Evolutionary conservation across 192 early-diverging fungal species (phyloP).

Genomic region (Coemansia sp.): DNA sequence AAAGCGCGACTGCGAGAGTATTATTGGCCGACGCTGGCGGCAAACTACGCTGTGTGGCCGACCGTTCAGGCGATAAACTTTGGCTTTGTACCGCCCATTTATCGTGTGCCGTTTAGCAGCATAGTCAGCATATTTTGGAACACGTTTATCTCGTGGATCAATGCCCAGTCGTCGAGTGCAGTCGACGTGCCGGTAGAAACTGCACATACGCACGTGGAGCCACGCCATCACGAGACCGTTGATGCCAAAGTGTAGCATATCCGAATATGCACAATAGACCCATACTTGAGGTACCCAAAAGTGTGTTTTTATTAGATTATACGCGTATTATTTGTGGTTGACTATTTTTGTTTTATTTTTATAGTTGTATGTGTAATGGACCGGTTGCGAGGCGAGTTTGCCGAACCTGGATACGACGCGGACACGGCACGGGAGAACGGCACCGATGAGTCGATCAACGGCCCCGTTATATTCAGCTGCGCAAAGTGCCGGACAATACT

Average conservation of each 20-base stretch:
- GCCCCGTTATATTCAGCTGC: constrained; percentile 50
- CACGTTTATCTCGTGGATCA: constrained; percentile 67
- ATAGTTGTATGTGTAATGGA: constrained; percentile 12
- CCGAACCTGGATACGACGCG: constrained; percentile 6
- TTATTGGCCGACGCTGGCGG: constrained; percentile 60
- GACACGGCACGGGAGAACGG: neutral
- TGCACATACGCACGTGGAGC: constrained; percentile 24
- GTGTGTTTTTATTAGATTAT: neutral
- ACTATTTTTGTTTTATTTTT: neutral
- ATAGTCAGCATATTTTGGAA: constrained; percentile 75
- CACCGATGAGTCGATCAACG: constrained; percentile 40
- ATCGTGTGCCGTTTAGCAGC: constrained; percentile 71
- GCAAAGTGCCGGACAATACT: constrained; percentile 49
- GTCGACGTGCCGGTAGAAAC: constrained; percentile 37
- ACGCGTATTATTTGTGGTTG: neutral
- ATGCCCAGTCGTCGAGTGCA: constrained; percentile 28
- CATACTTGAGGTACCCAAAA: neutral
- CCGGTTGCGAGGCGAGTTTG: constrained; percentile 17
- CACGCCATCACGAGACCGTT: constrained; percentile 8
- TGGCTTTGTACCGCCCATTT: constrained; percentile 64
- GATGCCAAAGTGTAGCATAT: constrained; percentile 10
- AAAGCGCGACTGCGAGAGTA: constrained; percentile 60
- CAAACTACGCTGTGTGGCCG: constrained; percentile 77
- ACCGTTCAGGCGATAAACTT: constrained; percentile 73
- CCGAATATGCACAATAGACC: neutral